Percentiles rank a stretch among this genome's conserved stretches.
phyloP scores from a whole-genome alignment of 179 eudicot genomes.

The Heliamphora pulchella region DNA sequence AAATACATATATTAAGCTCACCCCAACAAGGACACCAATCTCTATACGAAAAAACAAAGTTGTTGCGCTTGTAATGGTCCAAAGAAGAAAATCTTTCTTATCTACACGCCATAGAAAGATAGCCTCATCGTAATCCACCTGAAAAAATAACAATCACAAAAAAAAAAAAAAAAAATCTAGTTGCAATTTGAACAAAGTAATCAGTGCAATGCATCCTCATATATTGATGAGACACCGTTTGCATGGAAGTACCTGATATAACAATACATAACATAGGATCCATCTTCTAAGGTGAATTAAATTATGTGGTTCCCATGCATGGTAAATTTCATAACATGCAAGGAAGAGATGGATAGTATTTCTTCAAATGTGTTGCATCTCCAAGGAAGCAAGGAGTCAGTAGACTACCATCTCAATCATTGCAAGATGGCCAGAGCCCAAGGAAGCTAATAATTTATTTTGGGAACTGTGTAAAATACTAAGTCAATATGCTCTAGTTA shows the following conservation, averaged over 20 bases:
- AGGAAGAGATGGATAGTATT: background rate
- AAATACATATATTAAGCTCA: slow-evolving; percentile 30
- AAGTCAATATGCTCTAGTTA: background rate
- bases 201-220: slow-evolving; percentile 4
- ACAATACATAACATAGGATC: background rate
- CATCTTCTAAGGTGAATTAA: background rate
- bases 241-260: background rate
- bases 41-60: slow-evolving; percentile 93
- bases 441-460: slow-evolving; percentile 3
- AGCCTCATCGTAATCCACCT: slow-evolving; percentile 96
- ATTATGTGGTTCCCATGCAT: background rate
- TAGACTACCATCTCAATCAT: background rate
- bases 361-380: background rate
- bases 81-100: slow-evolving; percentile 84
- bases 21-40: slow-evolving; percentile 97
- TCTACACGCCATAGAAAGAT: slow-evolving; percentile 83
- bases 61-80: slow-evolving; percentile 60
- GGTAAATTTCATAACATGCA: background rate
- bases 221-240: background rate
- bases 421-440: background rate
- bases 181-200: slow-evolving; percentile 12
- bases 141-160: slow-evolving; percentile 20
- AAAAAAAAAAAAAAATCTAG: background rate
- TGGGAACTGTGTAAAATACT: background rate
- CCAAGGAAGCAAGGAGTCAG: background rate